phyloP scores from a whole-genome alignment of 805 yeast species.

The Wickerhamiella cacticola region DNA sequence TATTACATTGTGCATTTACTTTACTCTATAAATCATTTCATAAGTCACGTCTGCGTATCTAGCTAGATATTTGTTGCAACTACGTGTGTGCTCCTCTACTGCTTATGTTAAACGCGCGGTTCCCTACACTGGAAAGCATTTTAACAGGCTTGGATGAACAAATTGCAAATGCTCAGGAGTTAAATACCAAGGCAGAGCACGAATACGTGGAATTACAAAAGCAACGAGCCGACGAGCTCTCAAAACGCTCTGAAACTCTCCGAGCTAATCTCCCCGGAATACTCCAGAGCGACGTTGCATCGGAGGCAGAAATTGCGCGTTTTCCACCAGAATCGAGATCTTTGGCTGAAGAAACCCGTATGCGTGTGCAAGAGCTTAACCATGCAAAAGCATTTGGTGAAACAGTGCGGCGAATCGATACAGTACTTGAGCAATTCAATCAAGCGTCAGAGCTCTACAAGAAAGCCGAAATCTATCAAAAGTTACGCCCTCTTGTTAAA shows the following conservation, averaged over 20 bases:
- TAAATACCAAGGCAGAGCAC: background rate
- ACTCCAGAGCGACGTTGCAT: background rate
- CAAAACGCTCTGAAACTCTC: background rate
- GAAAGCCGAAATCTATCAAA: background rate
- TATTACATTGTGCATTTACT: too few species aligned
- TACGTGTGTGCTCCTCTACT: background rate
- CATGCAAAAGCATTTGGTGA: conserved; percentile 1
- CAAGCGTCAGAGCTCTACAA: background rate
- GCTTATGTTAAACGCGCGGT: conserved; percentile 18
- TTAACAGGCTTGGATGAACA: conserved; percentile 17
- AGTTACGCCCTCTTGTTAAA: background rate
- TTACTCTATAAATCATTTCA: too few species aligned
- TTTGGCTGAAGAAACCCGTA: background rate
- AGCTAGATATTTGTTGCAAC: too few species aligned
- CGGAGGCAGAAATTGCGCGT: background rate
- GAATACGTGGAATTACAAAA: background rate
- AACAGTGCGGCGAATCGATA: conserved; percentile 3
- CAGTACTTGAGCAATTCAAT: background rate
- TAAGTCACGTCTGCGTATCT: too few species aligned
- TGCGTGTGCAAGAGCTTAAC: background rate
- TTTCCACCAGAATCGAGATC: background rate
- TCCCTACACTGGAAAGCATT: conserved; percentile 21
- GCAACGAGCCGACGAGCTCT: background rate
- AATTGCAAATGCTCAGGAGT: conserved; percentile 5
- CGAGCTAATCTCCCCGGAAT: background rate